phyloP scores from a whole-genome alignment of 1,139 yeast species.

The Protomyces macrosporus region DNA sequence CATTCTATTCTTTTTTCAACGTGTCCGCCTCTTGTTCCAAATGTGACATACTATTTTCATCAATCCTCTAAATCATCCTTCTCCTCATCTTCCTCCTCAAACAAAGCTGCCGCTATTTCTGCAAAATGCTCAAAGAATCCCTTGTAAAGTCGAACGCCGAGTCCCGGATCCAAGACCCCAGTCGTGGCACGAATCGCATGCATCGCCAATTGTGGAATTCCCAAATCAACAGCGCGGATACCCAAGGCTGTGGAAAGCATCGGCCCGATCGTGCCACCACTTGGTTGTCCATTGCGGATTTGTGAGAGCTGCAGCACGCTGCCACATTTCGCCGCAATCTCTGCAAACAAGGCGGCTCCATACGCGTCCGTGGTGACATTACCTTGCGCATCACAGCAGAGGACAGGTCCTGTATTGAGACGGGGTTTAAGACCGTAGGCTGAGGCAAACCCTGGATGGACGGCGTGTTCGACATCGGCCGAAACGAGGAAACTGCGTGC shows the following conservation, averaged over 20 bases:
- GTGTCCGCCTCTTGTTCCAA: too few relatives aligned
- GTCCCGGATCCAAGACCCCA: conserved; percentile 47
- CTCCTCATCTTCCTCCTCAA: conserved; percentile 24
- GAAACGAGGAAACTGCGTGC: conserved; percentile 84
- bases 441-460: conserved; percentile 81
- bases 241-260: conserved; percentile 85
- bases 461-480: conserved; percentile 95
- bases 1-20: too few relatives aligned
- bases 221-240: conserved; percentile 80
- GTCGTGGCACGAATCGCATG: conserved; percentile 94
- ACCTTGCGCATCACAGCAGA: conserved; percentile 90
- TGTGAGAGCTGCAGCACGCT: conserved; percentile 69
- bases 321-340: conserved; percentile 40
- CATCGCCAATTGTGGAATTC: conserved; percentile 93
- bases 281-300: conserved; percentile 83
- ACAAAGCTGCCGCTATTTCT: conserved; percentile 27
- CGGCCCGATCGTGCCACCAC: conserved; percentile 97
- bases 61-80: too few relatives aligned
- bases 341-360: conserved; percentile 75
- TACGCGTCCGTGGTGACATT: conserved; percentile 90
- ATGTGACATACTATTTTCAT: too few relatives aligned
- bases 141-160: conserved; percentile 30
- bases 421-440: conserved; percentile 74
- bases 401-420: conserved; percentile 83
- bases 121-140: conserved; percentile 29